Percentiles rank a stretch among this genome's conserved stretches.
These are phyloP conservation scores for Ophiocordyceps unilateralis DNA, from an alignment of 2,329 filamentous ascomycete genomes.

Conservation along the genomic window DNA sequence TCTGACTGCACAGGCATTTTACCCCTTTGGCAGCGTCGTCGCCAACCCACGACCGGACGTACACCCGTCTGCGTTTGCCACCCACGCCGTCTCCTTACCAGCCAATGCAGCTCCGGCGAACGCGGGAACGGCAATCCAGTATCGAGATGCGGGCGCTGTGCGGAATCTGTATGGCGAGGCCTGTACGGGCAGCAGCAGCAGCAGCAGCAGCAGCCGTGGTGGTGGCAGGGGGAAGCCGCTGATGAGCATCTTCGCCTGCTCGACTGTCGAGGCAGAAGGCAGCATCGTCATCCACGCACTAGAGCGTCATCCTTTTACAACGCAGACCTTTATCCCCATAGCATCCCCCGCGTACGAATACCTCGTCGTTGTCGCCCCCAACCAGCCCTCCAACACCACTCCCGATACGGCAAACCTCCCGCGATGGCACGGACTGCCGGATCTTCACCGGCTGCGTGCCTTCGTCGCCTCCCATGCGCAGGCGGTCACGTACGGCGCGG, in stretches of 20 bases:
- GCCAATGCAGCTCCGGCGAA: conserved; percentile 47
- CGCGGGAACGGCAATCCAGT: conserved; percentile 80
- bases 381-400: conserved; percentile 27
- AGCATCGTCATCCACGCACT: conserved; percentile 41
- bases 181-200: too few species aligned
- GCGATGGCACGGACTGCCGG: conserved; percentile 44
- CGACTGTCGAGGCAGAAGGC: conserved; percentile 9
- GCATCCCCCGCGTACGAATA: conserved; percentile 38
- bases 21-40: conserved; percentile 69
- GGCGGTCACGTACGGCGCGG: conserved; percentile 80
- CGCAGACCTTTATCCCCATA: conserved; percentile 81
- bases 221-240: conserved; percentile 37
- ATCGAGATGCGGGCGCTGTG: conserved; percentile 60
- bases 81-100: conserved; percentile 18
- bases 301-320: conserved; percentile 85
- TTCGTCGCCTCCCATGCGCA: conserved; percentile 66
- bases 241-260: conserved; percentile 84
- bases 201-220: too few species aligned
- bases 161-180: conserved; percentile 56
- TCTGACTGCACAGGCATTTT: conserved; percentile 54
- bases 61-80: conserved; percentile 28
- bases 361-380: conserved; percentile 80
- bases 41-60: conserved; percentile 48
- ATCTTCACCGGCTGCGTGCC: conserved; percentile 50
- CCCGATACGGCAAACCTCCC: conserved; percentile 4